These are phyloP conservation scores for Artemisia annua DNA, from an alignment of 129 eudicot species.

Conservation along the genomic window DNA sequence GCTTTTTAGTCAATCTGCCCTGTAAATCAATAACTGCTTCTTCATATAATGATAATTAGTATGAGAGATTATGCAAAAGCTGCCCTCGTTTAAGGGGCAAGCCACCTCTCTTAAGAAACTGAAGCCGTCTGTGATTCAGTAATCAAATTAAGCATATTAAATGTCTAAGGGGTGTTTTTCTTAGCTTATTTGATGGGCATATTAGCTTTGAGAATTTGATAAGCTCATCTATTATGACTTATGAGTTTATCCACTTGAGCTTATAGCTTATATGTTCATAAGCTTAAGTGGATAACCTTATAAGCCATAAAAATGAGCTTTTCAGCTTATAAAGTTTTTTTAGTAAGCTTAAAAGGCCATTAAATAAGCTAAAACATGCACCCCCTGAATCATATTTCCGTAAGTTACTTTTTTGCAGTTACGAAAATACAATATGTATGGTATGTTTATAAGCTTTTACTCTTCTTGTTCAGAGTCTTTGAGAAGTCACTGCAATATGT, in stretches of 20 bases:
- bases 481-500: conserved; percentile 96
- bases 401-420: background rate
- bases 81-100: background rate
- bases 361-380: too few relatives aligned
- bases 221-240: too few relatives aligned
- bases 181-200: background rate
- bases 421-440: background rate
- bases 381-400: too few relatives aligned
- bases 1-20: background rate
- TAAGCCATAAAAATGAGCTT: too few relatives aligned
- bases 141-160: background rate
- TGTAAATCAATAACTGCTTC: background rate
- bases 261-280: background rate
- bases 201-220: too few relatives aligned
- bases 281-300: too few relatives aligned
- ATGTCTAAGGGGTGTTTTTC: background rate
- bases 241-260: too few relatives aligned
- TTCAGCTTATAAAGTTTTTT: too few relatives aligned
- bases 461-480: conserved; percentile 60
- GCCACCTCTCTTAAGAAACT: background rate
- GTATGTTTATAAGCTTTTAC: background rate
- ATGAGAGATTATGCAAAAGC: background rate
- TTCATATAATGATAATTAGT: background rate
- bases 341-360: too few relatives aligned
- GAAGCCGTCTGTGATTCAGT: background rate